Percentiles rank a stretch among this genome's conserved stretches.
phyloP scores from a whole-genome alignment of 2,329 filamentous ascomycete species.

The Phyllosticta capitalensis region DNA sequence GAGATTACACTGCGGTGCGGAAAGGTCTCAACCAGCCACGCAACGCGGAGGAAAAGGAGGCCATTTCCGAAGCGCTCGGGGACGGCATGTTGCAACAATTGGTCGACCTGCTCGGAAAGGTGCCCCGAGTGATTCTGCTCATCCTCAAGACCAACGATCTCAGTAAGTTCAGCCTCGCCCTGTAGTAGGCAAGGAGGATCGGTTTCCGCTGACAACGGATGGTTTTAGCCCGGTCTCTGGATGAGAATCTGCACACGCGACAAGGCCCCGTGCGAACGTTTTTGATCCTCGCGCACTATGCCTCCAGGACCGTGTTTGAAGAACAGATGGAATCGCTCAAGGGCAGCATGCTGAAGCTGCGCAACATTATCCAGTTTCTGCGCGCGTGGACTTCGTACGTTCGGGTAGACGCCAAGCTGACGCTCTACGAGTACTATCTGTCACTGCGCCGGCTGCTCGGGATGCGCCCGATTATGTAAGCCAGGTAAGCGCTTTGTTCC shows the following conservation, averaged over 20 bases:
- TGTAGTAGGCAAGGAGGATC: neutral
- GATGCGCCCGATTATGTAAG: constrained; percentile 21
- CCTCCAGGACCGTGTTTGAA: constrained; percentile 52
- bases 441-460: constrained; percentile 42
- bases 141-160: constrained; percentile 98
- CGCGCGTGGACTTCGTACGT: constrained; percentile 44
- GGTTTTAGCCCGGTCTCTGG: constrained; percentile 63
- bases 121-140: constrained; percentile 83
- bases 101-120: constrained; percentile 76
- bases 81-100: constrained; percentile 84
- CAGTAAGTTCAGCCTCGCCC: constrained; percentile 40
- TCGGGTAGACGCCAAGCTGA: constrained; percentile 48
- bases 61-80: constrained; percentile 73
- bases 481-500: neutral
- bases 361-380: constrained; percentile 43
- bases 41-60: constrained; percentile 68
- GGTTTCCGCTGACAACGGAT: neutral
- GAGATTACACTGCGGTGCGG: constrained; percentile 72
- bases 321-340: constrained; percentile 48
- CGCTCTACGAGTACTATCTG: constrained; percentile 49
- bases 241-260: constrained; percentile 76
- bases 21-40: constrained; percentile 51
- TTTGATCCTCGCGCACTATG: constrained; percentile 55
- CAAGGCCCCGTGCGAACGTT: constrained; percentile 53
- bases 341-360: constrained; percentile 41